phyloP scores from a whole-genome alignment of 1,139 yeast genomes.

The Taphrina wiesneri region DNA sequence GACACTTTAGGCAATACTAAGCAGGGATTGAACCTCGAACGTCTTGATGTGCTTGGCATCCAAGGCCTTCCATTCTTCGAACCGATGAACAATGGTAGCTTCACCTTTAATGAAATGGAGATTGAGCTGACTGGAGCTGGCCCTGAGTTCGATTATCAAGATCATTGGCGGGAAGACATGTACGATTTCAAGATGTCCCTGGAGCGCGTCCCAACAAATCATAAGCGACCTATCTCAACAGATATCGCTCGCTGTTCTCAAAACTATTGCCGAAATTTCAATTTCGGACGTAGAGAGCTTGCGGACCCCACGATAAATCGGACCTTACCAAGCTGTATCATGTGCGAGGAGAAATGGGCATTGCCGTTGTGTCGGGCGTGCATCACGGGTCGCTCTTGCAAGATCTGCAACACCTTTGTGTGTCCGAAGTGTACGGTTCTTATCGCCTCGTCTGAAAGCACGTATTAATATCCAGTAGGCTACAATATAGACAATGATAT shows the following conservation, averaged over 20 bases:
- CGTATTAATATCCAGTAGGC: neutral
- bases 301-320: constrained; percentile 8
- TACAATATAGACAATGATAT: constrained; percentile 12
- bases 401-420: constrained; percentile 17
- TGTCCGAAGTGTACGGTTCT: constrained; percentile 9
- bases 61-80: constrained; percentile 26
- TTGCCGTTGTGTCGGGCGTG: constrained; percentile 12
- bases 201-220: constrained; percentile 9
- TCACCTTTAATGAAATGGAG: constrained; percentile 10
- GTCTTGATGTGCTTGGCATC: constrained; percentile 20
- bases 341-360: constrained; percentile 1
- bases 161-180: constrained; percentile 23
- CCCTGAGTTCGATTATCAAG: constrained; percentile 23
- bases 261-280: constrained; percentile 17
- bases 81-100: constrained; percentile 24
- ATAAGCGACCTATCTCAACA: constrained; percentile 1
- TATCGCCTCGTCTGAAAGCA: neutral
- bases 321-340: neutral
- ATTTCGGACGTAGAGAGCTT: constrained; percentile 6
- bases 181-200: constrained; percentile 20
- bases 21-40: constrained; percentile 1
- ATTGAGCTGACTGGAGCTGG: constrained; percentile 28
- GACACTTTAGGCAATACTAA: neutral
- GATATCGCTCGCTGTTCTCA: constrained; percentile 21
- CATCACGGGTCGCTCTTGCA: constrained; percentile 5